Evolutionary conservation across 2,329 filamentous ascomycete genomes (phyloP), one percentile per base, ranked within the genome.

Genomic region (Pseudogymnoascus sp.): DNA sequence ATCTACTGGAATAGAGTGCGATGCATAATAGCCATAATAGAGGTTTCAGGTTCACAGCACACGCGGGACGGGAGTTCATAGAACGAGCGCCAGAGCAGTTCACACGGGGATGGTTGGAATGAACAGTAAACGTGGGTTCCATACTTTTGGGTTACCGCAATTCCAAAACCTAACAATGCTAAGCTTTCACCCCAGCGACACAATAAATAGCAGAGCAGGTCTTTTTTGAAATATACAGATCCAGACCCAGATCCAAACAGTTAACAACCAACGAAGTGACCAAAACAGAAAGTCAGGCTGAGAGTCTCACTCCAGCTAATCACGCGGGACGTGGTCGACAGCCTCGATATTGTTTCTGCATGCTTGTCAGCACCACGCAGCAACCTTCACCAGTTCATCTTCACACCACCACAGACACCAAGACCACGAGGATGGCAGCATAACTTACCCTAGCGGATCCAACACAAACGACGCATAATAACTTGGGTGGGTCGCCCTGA

Each of bases 391-490:
- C 20, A 22, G 5, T 35, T 12, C 34, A 14, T 12, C 39, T 20
- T 8, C 18, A 43, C 16, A 50, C 43, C 43, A 50, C 25, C 8
- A 30, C 43, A 30, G 16, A 50, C 25, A 25, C 39, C 11, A 11
- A 8, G 39, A 14, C n/a, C 18, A 30, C 8, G 25, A 30, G 11
- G 12, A 16, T 12, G 25, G 9, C 25, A 50, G 25, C 9, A 30
- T 16, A 50, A 12, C 43, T 50, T n/a, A 50, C 43, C 43, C 43
- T 4, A 50, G 14, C 1, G 43, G 43, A 50, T 50, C 43, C 43
- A 50, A 18, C 43, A 50, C 43, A 50, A 50, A 50, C 43, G 43
- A n/a, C 2, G 43, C 43, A 30, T 50, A 50, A 50, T 50, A 50
- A 50, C 25, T 50, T n/a, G 43, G 43, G 25, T 50, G 43, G 16